Conservation (phyloP, 2,329 filamentous ascomycete species). For the Fusarium tricinctum region DNA sequence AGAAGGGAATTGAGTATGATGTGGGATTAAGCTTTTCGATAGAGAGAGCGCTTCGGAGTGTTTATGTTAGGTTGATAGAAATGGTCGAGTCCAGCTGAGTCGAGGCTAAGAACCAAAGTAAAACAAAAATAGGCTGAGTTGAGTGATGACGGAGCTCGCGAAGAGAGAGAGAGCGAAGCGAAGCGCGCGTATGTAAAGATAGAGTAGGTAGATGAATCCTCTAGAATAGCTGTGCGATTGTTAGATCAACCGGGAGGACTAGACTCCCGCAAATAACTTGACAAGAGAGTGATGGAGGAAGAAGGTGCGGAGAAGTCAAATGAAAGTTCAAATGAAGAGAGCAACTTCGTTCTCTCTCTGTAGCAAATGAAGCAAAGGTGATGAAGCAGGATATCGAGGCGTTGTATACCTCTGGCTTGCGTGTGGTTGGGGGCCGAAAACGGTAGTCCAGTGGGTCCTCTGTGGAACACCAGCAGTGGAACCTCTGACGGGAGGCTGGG, state of each 20-base stretch:
- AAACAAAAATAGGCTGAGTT: slow-evolving; percentile 12
- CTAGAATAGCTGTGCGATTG: slow-evolving; percentile 32
- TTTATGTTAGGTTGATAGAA: slow-evolving; percentile 6
- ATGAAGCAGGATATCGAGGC: slow-evolving; percentile 45
- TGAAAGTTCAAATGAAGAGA: slow-evolving; percentile 22
- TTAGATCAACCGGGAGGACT: slow-evolving; percentile 21
- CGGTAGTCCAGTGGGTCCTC: slow-evolving; percentile 44
- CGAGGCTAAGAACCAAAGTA: slow-evolving; percentile 9
- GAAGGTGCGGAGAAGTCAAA: not conserved
- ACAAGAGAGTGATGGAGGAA: slow-evolving; percentile 23
- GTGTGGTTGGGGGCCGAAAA: slow-evolving; percentile 52
- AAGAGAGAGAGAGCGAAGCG: slow-evolving; percentile 8
- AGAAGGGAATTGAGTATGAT: slow-evolving; percentile 16
- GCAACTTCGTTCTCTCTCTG: slow-evolving; percentile 27
- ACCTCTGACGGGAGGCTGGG: slow-evolving; percentile 48
- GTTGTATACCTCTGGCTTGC: slow-evolving; percentile 49
- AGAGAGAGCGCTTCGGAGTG: slow-evolving; percentile 14
- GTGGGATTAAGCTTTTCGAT: slow-evolving; percentile 35
- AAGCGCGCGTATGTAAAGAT: slow-evolving; percentile 9
- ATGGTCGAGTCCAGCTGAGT: slow-evolving; percentile 8
- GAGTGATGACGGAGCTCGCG: slow-evolving; percentile 33
- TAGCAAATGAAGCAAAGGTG: slow-evolving; percentile 30
- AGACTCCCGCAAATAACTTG: slow-evolving; percentile 20
- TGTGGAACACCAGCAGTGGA: slow-evolving; percentile 35
- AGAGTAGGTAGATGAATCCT: not conserved